phyloP scores from a whole-genome alignment of 2,329 filamentous ascomycete species.

The Colletotrichum spaethianum region DNA sequence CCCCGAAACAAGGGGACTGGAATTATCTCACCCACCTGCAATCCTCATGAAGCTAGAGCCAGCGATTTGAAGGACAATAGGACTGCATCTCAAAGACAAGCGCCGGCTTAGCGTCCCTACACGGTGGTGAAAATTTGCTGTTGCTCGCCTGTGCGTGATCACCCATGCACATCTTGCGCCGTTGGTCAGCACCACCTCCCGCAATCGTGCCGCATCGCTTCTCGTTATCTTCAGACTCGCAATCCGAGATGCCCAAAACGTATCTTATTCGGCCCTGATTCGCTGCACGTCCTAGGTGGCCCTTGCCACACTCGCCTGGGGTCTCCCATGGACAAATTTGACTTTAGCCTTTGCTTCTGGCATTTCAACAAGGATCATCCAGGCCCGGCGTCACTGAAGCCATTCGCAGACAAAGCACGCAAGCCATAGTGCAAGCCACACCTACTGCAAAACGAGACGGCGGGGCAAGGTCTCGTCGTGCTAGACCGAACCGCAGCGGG shows the following conservation, averaged over 20 bases:
- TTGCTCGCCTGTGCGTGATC: conserved; percentile 10
- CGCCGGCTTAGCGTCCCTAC: conserved; percentile 16
- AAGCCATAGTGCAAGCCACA: conserved; percentile 40
- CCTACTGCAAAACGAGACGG: conserved; percentile 8
- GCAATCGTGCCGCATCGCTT: conserved; percentile 24
- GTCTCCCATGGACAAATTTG: conserved; percentile 4
- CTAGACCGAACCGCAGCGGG: not conserved
- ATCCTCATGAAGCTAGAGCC: conserved; percentile 5
- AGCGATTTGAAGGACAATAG: not conserved
- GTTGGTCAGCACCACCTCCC: conserved; percentile 13
- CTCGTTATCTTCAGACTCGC: conserved; percentile 32
- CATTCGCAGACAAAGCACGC: conserved; percentile 32
- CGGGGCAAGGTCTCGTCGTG: conserved; percentile 4
- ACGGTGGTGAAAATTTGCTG: conserved; percentile 4
- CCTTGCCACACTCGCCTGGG: conserved; percentile 31
- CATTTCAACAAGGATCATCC: conserved; percentile 27
- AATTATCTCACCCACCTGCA: conserved; percentile 13
- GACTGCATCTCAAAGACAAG: conserved; percentile 17
- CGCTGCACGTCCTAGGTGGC: conserved; percentile 7
- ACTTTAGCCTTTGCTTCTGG: conserved; percentile 15
- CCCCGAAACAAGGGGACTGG: conserved; percentile 1
- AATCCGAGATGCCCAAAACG: conserved; percentile 28
- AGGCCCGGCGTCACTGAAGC: conserved; percentile 24
- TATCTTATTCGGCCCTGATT: conserved; percentile 19
- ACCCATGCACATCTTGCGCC: conserved; percentile 8